Base-by-base conservation (phyloP, 345 rosid genomes). In the Camelina laxa region DNA sequence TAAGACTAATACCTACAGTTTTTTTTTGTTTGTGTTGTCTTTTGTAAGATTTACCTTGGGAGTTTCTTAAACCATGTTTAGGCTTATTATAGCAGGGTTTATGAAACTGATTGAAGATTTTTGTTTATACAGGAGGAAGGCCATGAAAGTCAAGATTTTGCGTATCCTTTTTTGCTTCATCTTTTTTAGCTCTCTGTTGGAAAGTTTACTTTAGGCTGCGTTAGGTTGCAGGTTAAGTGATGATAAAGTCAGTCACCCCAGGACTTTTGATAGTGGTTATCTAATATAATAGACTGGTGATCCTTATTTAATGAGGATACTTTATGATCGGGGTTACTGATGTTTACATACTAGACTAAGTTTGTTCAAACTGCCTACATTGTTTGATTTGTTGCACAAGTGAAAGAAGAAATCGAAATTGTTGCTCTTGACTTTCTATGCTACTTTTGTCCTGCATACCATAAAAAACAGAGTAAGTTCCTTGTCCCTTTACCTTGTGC, bases 71-170 rank as follows among this genome's bases (percentile, higher is more conserved):
- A n/a, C 17, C 17, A 19, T 41, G 10, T 42, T 1, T 35, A 16
- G 14, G 57, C 9, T 7, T 21, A 9, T 7, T 21, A 9, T 30
- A 42, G 33, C 8, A 30, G 69, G 9, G 33, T 65, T 59, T 58
- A 24, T 74, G 41, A 35, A 48, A 31, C 22, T 30, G 39, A 60
- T 61, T 49, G 64, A 54, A 76, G 57, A 54, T 33, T 21, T 41
- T 60, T 60, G 30, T 39, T 68, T 69, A 62, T 78, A 73, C 80
- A 82, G 86, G 77, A 47, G 51, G 74, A 60, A 67, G 75, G 76
- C 22, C 14, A 82, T 87, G 93, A 87, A 79, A 84, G 91, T 89
- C 65, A 85, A 87, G 80, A 66, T 87, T 57, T 75, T 89, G 82
- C 86, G 88, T 88, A 88, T 88, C 90, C 89, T 65, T 73, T 73